Evolutionary conservation across 768 basidiomycete species (phyloP).

Genomic region (Tephrocybe sp.): DNA sequence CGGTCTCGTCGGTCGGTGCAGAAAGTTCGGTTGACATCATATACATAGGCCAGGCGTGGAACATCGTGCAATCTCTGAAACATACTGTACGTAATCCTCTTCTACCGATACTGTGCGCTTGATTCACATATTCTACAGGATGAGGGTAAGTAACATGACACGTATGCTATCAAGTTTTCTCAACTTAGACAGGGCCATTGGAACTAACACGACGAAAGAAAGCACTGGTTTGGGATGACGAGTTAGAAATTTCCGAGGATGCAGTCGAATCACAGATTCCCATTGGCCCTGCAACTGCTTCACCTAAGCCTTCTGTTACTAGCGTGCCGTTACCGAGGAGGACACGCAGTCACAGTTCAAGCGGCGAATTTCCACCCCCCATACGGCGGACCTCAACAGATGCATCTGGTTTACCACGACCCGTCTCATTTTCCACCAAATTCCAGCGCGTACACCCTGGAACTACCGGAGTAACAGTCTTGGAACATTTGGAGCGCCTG

Average conservation of each 20-base stretch:
- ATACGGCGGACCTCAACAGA: conserved; percentile 65
- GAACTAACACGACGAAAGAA: conserved; percentile 85
- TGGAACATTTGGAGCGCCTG: conserved; percentile 83
- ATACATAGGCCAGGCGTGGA: conserved; percentile 74
- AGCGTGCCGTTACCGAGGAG: conserved; percentile 59
- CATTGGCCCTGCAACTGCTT: conserved; percentile 41
- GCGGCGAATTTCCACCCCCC: conserved; percentile 75
- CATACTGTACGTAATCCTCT: conserved; percentile 57
- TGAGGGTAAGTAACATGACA: conserved; percentile 51
- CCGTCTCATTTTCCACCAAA: conserved; percentile 83
- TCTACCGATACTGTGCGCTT: conserved; percentile 1
- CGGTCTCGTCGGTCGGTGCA: conserved; percentile 4
- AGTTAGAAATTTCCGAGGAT: conserved; percentile 71
- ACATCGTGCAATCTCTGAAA: conserved; percentile 81
- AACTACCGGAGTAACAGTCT: conserved; percentile 82
- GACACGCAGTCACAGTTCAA: conserved; percentile 60
- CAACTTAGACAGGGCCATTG: conserved; percentile 63
- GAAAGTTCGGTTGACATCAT: background rate
- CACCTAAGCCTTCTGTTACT: conserved; percentile 61
- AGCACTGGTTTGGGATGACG: conserved; percentile 85
- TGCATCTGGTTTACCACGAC: conserved; percentile 62
- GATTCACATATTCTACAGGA: conserved; percentile 45
- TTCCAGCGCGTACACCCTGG: conserved; percentile 82
- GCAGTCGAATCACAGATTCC: conserved; percentile 30
- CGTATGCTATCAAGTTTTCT: background rate